Evolutionary conservation across 345 rosid genomes (phyloP).

Genomic region (Rhodamnia argentea): DNA sequence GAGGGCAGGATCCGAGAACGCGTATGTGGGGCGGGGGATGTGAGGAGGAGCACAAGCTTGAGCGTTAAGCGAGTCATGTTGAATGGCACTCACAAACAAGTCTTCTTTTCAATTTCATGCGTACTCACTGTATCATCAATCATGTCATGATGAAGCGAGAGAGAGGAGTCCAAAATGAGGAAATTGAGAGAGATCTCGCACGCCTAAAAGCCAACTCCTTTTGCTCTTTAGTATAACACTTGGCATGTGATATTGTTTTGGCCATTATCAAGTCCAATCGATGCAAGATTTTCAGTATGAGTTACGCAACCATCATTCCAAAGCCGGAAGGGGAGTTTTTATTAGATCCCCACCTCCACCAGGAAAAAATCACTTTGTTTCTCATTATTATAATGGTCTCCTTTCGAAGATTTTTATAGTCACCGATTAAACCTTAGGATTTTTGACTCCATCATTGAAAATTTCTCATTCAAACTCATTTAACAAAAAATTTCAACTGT

Average conservation of each 20-base stretch:
- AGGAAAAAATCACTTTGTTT: neutral
- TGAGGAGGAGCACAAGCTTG: neutral
- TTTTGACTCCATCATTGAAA: neutral
- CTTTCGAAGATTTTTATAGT: too few species aligned
- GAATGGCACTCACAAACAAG: neutral
- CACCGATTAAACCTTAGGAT: neutral
- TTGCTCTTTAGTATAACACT: neutral
- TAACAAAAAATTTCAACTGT: neutral
- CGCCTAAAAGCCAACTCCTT: neutral
- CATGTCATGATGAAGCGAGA: neutral
- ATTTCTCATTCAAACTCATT: fast-evolving
- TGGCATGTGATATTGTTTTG: neutral
- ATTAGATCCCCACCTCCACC: neutral
- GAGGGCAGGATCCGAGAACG: neutral
- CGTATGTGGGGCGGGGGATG: neutral
- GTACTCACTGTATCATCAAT: neutral
- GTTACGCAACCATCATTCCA: neutral
- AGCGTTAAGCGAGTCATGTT: neutral
- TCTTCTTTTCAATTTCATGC: neutral
- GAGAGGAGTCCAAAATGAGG: neutral
- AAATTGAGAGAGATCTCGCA: neutral
- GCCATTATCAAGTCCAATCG: neutral
- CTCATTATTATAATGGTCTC: neutral
- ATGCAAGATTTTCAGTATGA: neutral
- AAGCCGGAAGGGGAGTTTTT: neutral